A percentile compares a stretch with the other conserved stretches of the same genome.
Conservation (phyloP, 352 stramenopile species). For the Phytophthora multivora region DNA sequence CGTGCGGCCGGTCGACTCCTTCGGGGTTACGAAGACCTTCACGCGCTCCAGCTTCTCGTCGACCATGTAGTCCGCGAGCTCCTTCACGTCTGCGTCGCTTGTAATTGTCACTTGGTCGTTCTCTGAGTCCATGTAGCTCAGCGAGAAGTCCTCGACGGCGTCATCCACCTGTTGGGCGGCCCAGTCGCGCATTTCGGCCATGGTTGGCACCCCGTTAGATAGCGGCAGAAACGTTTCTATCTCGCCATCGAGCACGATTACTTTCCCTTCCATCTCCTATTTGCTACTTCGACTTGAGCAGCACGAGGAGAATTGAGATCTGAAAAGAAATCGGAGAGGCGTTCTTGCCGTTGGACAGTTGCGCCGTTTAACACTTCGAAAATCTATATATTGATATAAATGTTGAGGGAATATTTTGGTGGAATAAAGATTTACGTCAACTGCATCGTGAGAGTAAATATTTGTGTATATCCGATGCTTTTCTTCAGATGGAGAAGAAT, state of each 20-base stretch:
- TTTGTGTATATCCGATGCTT: neutral
- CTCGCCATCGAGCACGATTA: constrained; percentile 32
- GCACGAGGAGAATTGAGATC: constrained; percentile 34
- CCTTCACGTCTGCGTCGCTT: constrained; percentile 55
- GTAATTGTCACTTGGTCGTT: constrained; percentile 64
- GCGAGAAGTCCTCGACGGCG: constrained; percentile 25
- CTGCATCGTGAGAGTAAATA: neutral
- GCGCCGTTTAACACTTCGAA: neutral
- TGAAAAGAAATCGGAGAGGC: constrained; percentile 23
- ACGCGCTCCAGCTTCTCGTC: constrained; percentile 47
- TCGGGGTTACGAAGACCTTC: constrained; percentile 35
- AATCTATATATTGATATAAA: too few relatives aligned
- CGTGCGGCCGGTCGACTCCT: constrained; percentile 1
- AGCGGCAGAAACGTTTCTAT: constrained; percentile 31
- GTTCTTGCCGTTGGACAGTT: constrained; percentile 19
- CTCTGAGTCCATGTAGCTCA: constrained; percentile 66
- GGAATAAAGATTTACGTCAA: too few relatives aligned
- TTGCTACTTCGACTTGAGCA: constrained; percentile 25
- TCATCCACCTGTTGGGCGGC: constrained; percentile 27
- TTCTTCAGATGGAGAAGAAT: neutral
- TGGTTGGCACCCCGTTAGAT: constrained; percentile 20
- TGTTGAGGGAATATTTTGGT: too few relatives aligned
- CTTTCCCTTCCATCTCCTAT: constrained; percentile 29
- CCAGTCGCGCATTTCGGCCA: constrained; percentile 31
- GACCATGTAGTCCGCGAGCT: constrained; percentile 56